These are phyloP conservation scores for Tetracentron sinense DNA, from an alignment of 164 flowering plant genomes.

Conservation along the genomic window DNA sequence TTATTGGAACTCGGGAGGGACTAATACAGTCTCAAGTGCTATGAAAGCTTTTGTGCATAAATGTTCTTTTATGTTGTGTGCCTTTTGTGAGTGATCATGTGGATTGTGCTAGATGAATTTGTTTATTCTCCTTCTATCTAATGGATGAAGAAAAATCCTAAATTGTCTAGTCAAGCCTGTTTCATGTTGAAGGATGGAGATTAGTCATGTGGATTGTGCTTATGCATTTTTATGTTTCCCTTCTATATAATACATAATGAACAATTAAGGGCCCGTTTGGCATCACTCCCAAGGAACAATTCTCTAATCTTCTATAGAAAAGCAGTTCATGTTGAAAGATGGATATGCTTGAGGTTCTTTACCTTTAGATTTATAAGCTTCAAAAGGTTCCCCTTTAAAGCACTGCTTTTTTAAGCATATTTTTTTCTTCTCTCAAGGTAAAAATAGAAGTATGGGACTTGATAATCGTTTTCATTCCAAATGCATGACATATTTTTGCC, in stretches of 20 bases:
- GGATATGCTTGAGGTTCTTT: background rate
- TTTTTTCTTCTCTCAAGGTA: background rate
- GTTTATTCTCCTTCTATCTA: too few relatives aligned
- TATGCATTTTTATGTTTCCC: background rate
- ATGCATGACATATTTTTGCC: slow-evolving; percentile 2
- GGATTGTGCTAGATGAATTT: background rate
- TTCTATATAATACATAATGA: background rate
- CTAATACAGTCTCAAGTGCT: background rate
- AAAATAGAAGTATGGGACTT: background rate
- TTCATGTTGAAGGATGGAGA: background rate
- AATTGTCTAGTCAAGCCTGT: too few relatives aligned
- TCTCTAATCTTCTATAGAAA: too few relatives aligned
- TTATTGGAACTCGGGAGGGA: background rate
- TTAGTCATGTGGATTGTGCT: background rate
- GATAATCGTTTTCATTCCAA: slow-evolving; percentile 3
- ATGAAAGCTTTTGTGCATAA: background rate
- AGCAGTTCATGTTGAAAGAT: background rate
- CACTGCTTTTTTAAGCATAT: background rate
- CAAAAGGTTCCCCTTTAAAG: background rate
- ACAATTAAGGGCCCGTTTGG: too few relatives aligned
- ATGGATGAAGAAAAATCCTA: background rate
- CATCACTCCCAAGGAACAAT: too few relatives aligned
- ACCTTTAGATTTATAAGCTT: too few relatives aligned
- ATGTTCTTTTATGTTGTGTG: background rate
- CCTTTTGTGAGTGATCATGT: background rate